Base-by-base conservation (phyloP, 371 early-diverging fungal species). In the Fennellomyces sp. region DNA sequence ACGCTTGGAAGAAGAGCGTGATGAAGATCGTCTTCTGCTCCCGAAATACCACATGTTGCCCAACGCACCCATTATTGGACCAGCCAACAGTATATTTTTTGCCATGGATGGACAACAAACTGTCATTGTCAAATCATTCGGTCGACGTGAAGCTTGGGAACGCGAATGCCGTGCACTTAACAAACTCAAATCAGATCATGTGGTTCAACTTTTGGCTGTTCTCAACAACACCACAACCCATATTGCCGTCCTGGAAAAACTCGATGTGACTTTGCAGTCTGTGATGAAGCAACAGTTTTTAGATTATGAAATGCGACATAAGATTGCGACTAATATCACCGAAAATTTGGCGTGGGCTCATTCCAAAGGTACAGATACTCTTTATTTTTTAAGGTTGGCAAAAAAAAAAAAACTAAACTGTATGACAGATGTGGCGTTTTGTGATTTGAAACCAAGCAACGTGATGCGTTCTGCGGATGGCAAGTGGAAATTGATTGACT, bases 81-180 rank as follows among this genome's bases (percentile, higher is more conserved):
- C 73, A 2, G 54, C 68, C 17, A 80, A 80, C n/a, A 67, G 60
- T 19, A 66, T 80, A 4, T 38, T 76, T 19, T 80, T 71, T 66
- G 75, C 61, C 5, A 61, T 25, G 28, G 56, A 57, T 0, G 38
- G 52, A 55, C 55, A 36, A 21, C 25, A 35, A 12, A 36, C 55
- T 7, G 69, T 73, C 4, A 39, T 35, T 8, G 64, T 80, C 52
- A 80, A 80, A 50, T 54, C 66, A 23, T 80, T 77, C 68, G 78
- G 73, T 12, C 57, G 80, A 45, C 61, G 80, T n/a, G 80, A 80
- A 62, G 77, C 80, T 25, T 80, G 80, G 80, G 80, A 80, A 29
- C 63, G 80, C 26, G 80, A 80, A 63, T 80, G 80, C 33, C 64
- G 73, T 6, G 68, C 72, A 2, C 53, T 80, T 33, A 67, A 68